Evolutionary conservation across 106 monocot species (phyloP).

Genomic region (Phalaenopsis aphrodite): DNA sequence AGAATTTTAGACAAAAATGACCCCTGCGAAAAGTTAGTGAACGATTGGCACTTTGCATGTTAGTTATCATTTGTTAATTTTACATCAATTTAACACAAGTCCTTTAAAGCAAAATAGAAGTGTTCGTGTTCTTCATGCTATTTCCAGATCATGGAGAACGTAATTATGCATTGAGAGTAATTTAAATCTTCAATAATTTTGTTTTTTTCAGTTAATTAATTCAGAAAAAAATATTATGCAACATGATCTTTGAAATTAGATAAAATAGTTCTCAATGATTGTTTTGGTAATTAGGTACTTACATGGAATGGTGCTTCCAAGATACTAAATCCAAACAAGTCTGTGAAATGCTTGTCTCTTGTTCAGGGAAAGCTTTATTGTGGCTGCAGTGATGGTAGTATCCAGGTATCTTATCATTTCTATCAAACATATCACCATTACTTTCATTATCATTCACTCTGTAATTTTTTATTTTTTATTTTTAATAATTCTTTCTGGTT

Average conservation of each 20-base stretch:
- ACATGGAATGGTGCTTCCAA: constrained; percentile 45
- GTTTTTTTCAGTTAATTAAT: background rate
- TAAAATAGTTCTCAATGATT: background rate
- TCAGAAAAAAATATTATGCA: background rate
- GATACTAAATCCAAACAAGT: constrained; percentile 37
- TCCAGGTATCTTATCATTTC: constrained; percentile 27
- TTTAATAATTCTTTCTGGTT: too few relatives aligned
- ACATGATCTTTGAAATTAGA: background rate
- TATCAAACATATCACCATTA: background rate
- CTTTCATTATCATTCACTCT: background rate
- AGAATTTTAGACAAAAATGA: too few relatives aligned
- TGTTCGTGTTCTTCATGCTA: background rate
- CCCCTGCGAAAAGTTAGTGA: too few relatives aligned
- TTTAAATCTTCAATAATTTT: background rate
- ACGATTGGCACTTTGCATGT: too few relatives aligned
- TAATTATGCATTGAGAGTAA: background rate
- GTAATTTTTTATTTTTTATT: too few relatives aligned
- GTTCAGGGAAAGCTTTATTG: constrained; percentile 51
- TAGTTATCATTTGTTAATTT: background rate
- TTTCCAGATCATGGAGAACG: background rate
- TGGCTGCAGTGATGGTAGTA: constrained; percentile 42
- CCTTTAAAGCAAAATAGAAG: background rate
- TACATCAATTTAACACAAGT: background rate
- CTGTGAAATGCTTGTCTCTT: constrained; percentile 34
- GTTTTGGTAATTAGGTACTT: constrained; percentile 25